These are phyloP conservation scores for Lyophyllum semitale DNA, from an alignment of 768 basidiomycete species.

Conservation along the genomic window DNA sequence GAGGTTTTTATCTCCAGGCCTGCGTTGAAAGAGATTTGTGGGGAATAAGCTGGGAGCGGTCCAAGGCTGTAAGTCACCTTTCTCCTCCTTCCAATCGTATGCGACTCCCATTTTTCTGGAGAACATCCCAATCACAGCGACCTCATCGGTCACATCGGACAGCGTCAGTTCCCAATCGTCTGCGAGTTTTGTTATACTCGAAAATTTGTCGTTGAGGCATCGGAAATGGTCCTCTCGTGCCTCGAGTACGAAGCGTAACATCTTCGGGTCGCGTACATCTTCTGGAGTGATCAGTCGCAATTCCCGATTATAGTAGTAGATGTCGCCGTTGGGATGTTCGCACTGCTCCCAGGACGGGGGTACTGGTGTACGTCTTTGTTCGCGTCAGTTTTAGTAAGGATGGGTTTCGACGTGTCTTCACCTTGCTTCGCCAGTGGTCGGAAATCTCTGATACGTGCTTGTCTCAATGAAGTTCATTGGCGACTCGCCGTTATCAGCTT, in stretches of 20 bases:
- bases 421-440: constrained; percentile 13
- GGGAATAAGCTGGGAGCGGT: background rate
- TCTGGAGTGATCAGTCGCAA: constrained; percentile 41
- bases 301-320: constrained; percentile 40
- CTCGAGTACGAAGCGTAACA: constrained; percentile 33
- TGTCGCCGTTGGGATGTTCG: constrained; percentile 46
- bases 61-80: constrained; percentile 22
- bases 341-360: constrained; percentile 35
- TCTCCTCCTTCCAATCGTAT: constrained; percentile 38
- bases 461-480: constrained; percentile 20
- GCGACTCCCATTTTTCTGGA: constrained; percentile 32
- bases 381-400: background rate
- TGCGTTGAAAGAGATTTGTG: background rate
- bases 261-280: constrained; percentile 35
- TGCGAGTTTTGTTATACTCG: constrained; percentile 29
- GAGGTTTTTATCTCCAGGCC: constrained; percentile 28
- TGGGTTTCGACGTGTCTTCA: background rate
- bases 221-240: constrained; percentile 38
- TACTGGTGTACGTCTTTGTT: constrained; percentile 9
- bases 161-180: constrained; percentile 42
- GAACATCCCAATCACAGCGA: constrained; percentile 39
- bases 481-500: constrained; percentile 7
- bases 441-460: constrained; percentile 19
- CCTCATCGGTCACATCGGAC: constrained; percentile 34
- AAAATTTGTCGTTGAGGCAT: constrained; percentile 29